These are phyloP conservation scores for Telopea speciosissima DNA, from an alignment of 177 flowering plant genomes.

Conservation along the genomic window DNA sequence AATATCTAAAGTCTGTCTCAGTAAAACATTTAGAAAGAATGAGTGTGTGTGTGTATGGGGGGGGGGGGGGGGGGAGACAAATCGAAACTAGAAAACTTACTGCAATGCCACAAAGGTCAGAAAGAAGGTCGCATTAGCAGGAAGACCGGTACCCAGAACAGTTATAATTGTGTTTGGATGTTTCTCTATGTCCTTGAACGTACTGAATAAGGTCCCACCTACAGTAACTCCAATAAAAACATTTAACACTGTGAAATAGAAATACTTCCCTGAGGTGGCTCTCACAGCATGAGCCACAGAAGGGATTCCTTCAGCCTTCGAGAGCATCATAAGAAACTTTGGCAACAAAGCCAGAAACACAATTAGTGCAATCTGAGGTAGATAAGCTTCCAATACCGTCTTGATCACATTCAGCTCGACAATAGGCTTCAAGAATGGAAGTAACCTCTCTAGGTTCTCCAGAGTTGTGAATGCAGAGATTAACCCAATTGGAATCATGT, in stretches of 20 bases:
- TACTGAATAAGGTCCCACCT: conserved; percentile 56
- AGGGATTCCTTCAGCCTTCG: conserved; percentile 83
- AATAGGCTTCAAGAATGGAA: conserved; percentile 75
- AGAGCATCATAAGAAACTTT: conserved; percentile 60
- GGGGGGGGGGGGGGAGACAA: not conserved
- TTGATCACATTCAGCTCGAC: conserved; percentile 34
- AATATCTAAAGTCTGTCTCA: no score
- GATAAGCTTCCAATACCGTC: conserved; percentile 78
- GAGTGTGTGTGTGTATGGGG: no score
- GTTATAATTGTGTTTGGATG: conserved; percentile 28
- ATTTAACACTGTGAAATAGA: conserved; percentile 76
- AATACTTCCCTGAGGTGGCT: conserved; percentile 92
- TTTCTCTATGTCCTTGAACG: conserved; percentile 52
- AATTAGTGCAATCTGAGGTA: conserved; percentile 90
- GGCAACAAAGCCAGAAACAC: conserved; percentile 82
- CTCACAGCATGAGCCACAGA: conserved; percentile 65
- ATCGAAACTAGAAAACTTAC: conserved; percentile 36
- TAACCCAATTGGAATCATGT: conserved; percentile 75
- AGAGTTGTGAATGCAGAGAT: conserved; percentile 89
- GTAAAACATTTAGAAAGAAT: no score
- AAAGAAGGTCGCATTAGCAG: conserved; percentile 84
- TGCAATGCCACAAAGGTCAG: conserved; percentile 85
- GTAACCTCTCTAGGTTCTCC: conserved; percentile 50
- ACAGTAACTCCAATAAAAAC: conserved; percentile 90
- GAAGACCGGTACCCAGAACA: conserved; percentile 59